phyloP scores from a whole-genome alignment of 2,329 filamentous ascomycete genomes.

The Triangularia verruculosa region DNA sequence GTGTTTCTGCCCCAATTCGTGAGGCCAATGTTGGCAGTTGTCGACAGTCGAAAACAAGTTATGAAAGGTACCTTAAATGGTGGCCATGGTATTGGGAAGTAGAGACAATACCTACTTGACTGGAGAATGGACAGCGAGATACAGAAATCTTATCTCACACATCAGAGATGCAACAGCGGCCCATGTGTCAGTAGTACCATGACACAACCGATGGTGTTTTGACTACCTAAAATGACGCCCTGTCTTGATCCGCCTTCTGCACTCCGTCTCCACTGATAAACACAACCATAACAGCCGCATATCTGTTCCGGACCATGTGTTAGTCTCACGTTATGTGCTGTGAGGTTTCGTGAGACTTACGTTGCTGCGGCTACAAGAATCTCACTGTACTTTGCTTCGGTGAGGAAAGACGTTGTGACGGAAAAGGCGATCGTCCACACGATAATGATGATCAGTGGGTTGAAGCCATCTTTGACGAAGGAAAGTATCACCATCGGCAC shows the following conservation, averaged over 20 bases:
- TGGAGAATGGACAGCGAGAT: too few species aligned
- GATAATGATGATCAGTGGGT: background rate
- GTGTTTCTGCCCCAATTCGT: background rate
- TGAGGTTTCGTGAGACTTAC: background rate
- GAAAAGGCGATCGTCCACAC: background rate
- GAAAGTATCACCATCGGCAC: background rate
- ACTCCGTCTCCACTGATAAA: background rate
- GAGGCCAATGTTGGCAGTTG: background rate
- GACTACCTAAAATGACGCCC: too few species aligned
- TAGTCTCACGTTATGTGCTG: background rate
- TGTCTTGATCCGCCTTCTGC: background rate
- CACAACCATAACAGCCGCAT: background rate
- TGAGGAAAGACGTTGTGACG: background rate
- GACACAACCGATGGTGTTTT: too few species aligned
- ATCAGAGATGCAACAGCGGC: too few species aligned
- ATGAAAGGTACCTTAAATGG: too few species aligned
- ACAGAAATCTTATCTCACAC: too few species aligned
- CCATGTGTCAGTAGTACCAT: too few species aligned
- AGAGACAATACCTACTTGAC: too few species aligned
- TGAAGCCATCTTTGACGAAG: background rate
- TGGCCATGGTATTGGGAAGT: too few species aligned
- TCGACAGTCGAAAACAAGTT: background rate
- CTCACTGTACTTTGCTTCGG: background rate
- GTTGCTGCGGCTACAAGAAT: background rate
- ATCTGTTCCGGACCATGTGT: background rate